These are phyloP conservation scores for Suaeda aralocaspica DNA, from an alignment of 148 eudicot genomes.

Conservation along the genomic window DNA sequence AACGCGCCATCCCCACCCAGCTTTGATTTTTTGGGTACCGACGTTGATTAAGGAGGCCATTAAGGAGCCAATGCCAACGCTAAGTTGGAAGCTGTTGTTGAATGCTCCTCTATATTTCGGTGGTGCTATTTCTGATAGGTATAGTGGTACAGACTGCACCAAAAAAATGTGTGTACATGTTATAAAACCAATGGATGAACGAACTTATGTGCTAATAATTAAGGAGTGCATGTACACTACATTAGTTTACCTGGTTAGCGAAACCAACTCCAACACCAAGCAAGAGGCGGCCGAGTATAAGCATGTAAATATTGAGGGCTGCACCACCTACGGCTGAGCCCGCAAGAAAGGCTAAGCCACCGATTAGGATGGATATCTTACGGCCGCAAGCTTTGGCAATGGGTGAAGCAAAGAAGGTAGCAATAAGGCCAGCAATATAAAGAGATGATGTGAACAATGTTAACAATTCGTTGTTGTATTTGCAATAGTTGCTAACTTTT, in stretches of 20 bases:
- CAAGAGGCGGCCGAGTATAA: slow-evolving; percentile 48
- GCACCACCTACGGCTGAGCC: slow-evolving; percentile 46
- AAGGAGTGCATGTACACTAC: background rate
- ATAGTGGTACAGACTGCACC: slow-evolving; percentile 54
- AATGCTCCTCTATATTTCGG: slow-evolving; percentile 54
- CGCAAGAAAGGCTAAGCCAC: slow-evolving; percentile 40
- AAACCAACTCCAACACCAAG: slow-evolving; percentile 60
- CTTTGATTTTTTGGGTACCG: slow-evolving; percentile 36
- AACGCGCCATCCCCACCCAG: slow-evolving; percentile 62
- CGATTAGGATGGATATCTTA: slow-evolving; percentile 40
- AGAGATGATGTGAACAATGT: slow-evolving; percentile 60
- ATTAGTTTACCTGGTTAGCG: slow-evolving; percentile 41
- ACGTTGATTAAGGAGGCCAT: slow-evolving; percentile 38
- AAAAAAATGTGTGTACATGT: background rate
- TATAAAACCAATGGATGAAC: background rate
- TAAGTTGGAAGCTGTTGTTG: slow-evolving; percentile 52
- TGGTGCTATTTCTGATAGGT: slow-evolving; percentile 73
- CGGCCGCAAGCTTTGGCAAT: slow-evolving; percentile 44
- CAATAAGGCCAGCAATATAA: slow-evolving; percentile 47
- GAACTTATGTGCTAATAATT: too few relatives aligned
- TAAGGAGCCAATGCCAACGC: slow-evolving; percentile 39
- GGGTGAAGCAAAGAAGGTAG: slow-evolving; percentile 45
- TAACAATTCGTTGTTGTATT: slow-evolving; percentile 42
- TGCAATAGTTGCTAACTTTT: slow-evolving; percentile 52
- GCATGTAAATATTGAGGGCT: slow-evolving; percentile 42